Conservation (phyloP, 805 yeast species). For the Spathaspora arborariae region DNA sequence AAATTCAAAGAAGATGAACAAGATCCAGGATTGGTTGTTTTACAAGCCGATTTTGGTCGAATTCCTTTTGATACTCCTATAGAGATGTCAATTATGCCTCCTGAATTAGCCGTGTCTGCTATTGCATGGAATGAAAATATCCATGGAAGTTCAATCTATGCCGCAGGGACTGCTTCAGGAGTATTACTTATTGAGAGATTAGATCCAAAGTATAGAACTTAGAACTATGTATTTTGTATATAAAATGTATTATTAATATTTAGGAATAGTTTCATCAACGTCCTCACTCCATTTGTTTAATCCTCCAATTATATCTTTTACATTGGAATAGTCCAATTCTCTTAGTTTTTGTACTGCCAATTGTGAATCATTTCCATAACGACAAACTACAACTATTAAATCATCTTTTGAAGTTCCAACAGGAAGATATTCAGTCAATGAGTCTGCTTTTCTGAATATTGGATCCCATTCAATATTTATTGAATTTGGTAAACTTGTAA, state of each 20-base stretch:
- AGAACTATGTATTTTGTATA: slow-evolving; percentile 1
- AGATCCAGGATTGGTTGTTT: slow-evolving; percentile 7
- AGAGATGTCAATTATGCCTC: slow-evolving; percentile 40
- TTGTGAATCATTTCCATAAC: slow-evolving; percentile 91
- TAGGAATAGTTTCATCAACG: slow-evolving; percentile 60
- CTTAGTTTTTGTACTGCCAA: slow-evolving; percentile 59
- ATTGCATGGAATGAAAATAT: slow-evolving; percentile 57
- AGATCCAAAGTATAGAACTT: slow-evolving; percentile 17
- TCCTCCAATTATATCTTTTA: slow-evolving; percentile 77
- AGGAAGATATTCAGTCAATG: slow-evolving; percentile 18
- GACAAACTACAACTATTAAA: slow-evolving; percentile 62
- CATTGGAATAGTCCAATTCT: slow-evolving; percentile 45
- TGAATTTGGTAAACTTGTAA: slow-evolving; percentile 58
- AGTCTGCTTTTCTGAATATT: slow-evolving; percentile 28
- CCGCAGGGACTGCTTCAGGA: slow-evolving; percentile 51
- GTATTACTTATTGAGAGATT: slow-evolving; percentile 43
- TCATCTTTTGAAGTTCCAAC: slow-evolving; percentile 17
- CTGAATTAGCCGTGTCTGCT: slow-evolving; percentile 46
- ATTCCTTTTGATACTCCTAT: slow-evolving; percentile 27
- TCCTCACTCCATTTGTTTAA: slow-evolving; percentile 60
- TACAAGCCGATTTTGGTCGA: slow-evolving; percentile 26
- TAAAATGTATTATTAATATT: slow-evolving; percentile 37
- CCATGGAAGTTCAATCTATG: slow-evolving; percentile 43
- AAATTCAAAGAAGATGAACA: slow-evolving; percentile 14
- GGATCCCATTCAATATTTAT: slow-evolving; percentile 61